Percentiles rank a stretch among this genome's conserved stretches.
Conservation (phyloP, 1,284 basidiomycete genomes). For the Trametes hirsuta region DNA sequence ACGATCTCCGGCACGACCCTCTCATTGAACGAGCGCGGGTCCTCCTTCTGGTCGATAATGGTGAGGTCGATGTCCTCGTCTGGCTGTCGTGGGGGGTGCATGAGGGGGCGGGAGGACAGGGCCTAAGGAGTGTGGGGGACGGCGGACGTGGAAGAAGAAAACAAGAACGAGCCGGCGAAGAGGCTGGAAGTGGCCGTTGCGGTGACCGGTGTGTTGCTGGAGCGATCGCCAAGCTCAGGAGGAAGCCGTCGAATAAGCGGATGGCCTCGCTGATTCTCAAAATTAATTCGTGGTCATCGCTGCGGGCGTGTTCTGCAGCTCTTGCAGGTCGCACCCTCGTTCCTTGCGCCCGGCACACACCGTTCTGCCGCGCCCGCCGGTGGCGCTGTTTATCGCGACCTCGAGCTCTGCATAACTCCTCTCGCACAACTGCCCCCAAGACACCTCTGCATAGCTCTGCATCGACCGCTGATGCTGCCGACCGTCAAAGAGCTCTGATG, state of each 20-base stretch:
- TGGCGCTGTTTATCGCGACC: slow-evolving; percentile 4
- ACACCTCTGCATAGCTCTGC: background rate
- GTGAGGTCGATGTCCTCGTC: slow-evolving; percentile 31
- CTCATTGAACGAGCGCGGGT: slow-evolving; percentile 18
- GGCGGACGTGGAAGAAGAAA: background rate
- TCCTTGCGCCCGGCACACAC: slow-evolving; percentile 9
- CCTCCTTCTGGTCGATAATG: slow-evolving; percentile 20
- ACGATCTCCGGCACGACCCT: slow-evolving; percentile 20
- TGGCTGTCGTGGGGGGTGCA: slow-evolving; percentile 15
- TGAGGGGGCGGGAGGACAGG: background rate
- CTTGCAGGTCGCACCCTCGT: slow-evolving; percentile 2
- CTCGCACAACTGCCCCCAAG: background rate
- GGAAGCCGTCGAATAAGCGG: slow-evolving; percentile 4
- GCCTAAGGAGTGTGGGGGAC: slow-evolving; percentile 10
- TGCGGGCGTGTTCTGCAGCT: background rate
- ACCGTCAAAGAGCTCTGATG: too few species aligned
- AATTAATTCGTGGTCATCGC: background rate
- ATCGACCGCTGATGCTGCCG: background rate
- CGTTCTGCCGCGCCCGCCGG: slow-evolving; percentile 9
- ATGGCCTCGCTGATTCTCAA: background rate
- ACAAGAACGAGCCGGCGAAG: background rate
- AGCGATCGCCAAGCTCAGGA: slow-evolving; percentile 4
- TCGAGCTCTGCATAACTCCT: background rate
- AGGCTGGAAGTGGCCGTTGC: background rate
- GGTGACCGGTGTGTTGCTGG: background rate